These are phyloP conservation scores for Sugiyamaella japonica DNA, from an alignment of 1,139 yeast species.

Conservation along the genomic window DNA sequence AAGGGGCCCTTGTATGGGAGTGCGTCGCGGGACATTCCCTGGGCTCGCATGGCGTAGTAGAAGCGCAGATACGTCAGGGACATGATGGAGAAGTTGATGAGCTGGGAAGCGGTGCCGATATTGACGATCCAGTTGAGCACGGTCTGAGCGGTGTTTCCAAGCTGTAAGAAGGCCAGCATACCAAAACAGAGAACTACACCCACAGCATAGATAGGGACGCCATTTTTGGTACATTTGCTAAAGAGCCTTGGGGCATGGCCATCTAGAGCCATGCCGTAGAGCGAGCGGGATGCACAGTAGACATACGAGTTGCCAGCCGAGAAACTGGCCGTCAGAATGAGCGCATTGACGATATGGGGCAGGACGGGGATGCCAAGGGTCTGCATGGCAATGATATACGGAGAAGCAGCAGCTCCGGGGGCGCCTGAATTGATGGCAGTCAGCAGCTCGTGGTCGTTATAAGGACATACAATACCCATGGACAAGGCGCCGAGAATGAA, in stretches of 20 bases:
- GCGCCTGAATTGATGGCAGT: conserved; percentile 48
- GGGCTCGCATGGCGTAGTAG: conserved; percentile 60
- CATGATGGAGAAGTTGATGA: conserved; percentile 69
- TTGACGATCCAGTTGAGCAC: conserved; percentile 76
- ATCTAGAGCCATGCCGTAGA: conserved; percentile 60
- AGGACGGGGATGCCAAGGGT: conserved; percentile 53
- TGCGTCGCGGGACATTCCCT: conserved; percentile 53
- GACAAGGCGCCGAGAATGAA: conserved; percentile 64
- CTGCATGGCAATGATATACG: conserved; percentile 64
- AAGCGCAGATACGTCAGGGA: conserved; percentile 63
- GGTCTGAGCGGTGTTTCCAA: conserved; percentile 58
- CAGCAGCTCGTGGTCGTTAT: conserved; percentile 49
- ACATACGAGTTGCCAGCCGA: conserved; percentile 75
- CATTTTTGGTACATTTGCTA: conserved; percentile 48
- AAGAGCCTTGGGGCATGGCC: conserved; percentile 54
- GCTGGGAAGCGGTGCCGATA: conserved; percentile 75
- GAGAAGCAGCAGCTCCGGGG: conserved; percentile 63
- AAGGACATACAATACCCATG: conserved; percentile 59
- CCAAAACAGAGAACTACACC: conserved; percentile 50
- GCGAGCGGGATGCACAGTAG: conserved; percentile 59
- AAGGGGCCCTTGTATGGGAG: conserved; percentile 57
- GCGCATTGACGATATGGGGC: conserved; percentile 64
- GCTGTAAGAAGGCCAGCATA: conserved; percentile 55
- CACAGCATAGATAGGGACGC: conserved; percentile 61
- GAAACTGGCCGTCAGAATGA: conserved; percentile 62